Conservation (phyloP, 306 rosid genomes). For the Benincasa hispida region DNA sequence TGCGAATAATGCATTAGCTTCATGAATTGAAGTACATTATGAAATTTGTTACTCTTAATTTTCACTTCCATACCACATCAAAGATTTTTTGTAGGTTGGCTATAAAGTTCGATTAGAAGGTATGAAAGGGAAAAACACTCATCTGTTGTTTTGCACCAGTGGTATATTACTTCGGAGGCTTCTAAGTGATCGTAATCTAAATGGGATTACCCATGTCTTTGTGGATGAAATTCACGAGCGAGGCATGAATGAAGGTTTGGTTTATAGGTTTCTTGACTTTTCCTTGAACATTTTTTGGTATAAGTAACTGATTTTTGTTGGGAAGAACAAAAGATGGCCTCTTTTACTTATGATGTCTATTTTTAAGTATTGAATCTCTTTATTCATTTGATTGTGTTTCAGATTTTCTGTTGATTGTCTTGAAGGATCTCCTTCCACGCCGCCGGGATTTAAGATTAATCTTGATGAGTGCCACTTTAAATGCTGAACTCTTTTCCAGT, state of each 20-base stretch:
- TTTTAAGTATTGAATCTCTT: neutral
- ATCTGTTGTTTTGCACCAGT: constrained; percentile 47
- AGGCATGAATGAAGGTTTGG: constrained; percentile 52
- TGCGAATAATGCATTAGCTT: constrained; percentile 9
- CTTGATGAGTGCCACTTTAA: constrained; percentile 52
- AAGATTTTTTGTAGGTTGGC: constrained; percentile 67
- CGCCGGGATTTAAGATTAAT: constrained; percentile 40
- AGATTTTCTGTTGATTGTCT: constrained; percentile 43
- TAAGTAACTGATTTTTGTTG: neutral
- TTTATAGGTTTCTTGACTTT: neutral
- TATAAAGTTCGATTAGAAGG: constrained; percentile 56
- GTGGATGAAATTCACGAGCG: constrained; percentile 60
- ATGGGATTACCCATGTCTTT: constrained; percentile 44
- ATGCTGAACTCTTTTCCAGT: constrained; percentile 47
- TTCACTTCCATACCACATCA: constrained; percentile 62
- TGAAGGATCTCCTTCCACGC: constrained; percentile 46
- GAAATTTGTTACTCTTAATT: constrained; percentile 33
- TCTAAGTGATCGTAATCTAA: constrained; percentile 42
- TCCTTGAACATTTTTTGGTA: neutral
- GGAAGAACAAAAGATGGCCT: neutral
- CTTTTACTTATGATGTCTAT: neutral
- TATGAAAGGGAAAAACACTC: constrained; percentile 49
- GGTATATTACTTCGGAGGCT: constrained; percentile 49
- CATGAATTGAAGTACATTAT: constrained; percentile 11
- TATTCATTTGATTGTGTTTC: neutral